phyloP scores from a whole-genome alignment of 306 rosid species.

The Fagus crenata region DNA sequence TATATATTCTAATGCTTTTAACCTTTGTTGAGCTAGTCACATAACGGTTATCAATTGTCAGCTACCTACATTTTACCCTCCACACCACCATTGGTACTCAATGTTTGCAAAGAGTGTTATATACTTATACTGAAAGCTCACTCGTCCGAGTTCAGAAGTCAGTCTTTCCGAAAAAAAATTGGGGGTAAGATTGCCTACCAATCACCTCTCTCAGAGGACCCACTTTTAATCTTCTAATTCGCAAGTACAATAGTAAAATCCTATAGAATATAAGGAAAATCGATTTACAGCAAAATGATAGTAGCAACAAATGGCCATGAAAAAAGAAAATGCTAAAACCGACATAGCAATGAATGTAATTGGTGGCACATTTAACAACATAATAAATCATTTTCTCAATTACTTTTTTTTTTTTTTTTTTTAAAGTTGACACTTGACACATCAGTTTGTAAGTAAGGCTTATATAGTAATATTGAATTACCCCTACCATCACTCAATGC shows the following conservation, averaged over 20 bases:
- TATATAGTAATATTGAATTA: too few relatives aligned
- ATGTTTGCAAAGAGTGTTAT: neutral
- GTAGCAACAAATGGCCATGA: neutral
- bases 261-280: neutral
- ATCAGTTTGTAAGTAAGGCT: too few relatives aligned
- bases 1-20: neutral
- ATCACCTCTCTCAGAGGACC: too few relatives aligned
- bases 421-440: too few relatives aligned
- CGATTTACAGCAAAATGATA: neutral
- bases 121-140: neutral
- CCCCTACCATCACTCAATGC: too few relatives aligned
- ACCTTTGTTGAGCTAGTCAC: neutral
- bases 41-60: neutral
- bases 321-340: neutral
- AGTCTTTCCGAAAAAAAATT: too few relatives aligned
- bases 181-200: too few relatives aligned
- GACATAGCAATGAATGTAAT: too few relatives aligned
- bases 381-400: too few relatives aligned
- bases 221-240: neutral
- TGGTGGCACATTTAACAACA: too few relatives aligned
- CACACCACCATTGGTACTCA: neutral
- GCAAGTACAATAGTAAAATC: neutral
- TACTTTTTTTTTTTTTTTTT: too few relatives aligned
- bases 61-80: neutral
- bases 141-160: too few relatives aligned